phyloP scores from a whole-genome alignment of 2,329 filamentous ascomycete species.

The Xylariaceae sp. region DNA sequence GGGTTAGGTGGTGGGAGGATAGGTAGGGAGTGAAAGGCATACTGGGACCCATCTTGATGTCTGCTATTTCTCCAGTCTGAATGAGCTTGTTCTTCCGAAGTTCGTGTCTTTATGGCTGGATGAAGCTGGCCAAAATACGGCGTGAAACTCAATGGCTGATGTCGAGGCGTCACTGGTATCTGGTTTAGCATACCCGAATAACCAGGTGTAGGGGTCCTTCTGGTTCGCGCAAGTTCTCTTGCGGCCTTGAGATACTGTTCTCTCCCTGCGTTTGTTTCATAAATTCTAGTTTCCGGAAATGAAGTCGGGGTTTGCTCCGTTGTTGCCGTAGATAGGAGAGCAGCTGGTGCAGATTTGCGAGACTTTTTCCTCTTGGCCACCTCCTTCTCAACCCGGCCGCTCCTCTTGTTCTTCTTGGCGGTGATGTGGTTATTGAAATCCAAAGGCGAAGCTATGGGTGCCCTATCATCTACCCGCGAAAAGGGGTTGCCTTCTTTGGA shows the following conservation, averaged over 20 bases:
- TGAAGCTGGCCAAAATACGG: not conserved
- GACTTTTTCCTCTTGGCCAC: constrained; percentile 28
- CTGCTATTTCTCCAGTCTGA: constrained; percentile 43
- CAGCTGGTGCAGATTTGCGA: constrained; percentile 40
- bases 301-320: constrained; percentile 1
- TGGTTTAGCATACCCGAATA: constrained; percentile 14
- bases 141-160: not conserved
- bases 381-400: constrained; percentile 5
- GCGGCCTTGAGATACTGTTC: constrained; percentile 23
- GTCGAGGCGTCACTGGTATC: constrained; percentile 5
- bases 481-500: too few relatives aligned
- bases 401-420: too few relatives aligned
- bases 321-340: constrained; percentile 13
- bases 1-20: constrained; percentile 3
- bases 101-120: not conserved
- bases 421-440: too few relatives aligned
- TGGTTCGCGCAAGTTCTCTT: constrained; percentile 20
- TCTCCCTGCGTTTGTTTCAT: constrained; percentile 17
- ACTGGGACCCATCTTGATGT: constrained; percentile 7
- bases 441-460: too few relatives aligned
- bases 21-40: constrained; percentile 5
- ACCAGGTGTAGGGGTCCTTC: constrained; percentile 21
- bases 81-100: constrained; percentile 32
- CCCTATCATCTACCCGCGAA: too few relatives aligned
- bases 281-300: constrained; percentile 12